Conservation (phyloP, 1,139 yeast species). For the Candida tetrigidarum region DNA sequence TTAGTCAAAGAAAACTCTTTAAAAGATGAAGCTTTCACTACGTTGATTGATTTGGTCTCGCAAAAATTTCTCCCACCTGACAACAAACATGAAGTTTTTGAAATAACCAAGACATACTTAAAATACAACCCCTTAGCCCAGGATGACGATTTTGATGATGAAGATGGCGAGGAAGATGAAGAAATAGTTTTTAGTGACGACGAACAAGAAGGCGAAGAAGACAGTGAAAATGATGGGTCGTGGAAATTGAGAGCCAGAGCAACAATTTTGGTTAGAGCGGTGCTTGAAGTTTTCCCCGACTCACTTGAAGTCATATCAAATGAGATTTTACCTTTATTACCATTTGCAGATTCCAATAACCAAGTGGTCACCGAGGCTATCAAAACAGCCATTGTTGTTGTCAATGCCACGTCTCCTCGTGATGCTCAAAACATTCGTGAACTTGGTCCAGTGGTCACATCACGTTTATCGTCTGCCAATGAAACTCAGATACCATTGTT, state of each 20-base stretch:
- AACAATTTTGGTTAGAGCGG: conserved; percentile 44
- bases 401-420: conserved; percentile 24
- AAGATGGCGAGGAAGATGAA: conserved; percentile 48
- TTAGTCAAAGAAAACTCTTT: conserved; percentile 36
- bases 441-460: conserved; percentile 19
- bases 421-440: conserved; percentile 16
- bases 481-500: conserved; percentile 27
- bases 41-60: conserved; percentile 36
- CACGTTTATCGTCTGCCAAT: conserved; percentile 19
- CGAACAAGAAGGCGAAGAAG: conserved; percentile 34
- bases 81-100: conserved; percentile 10
- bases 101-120: conserved; percentile 42
- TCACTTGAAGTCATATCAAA: conserved; percentile 12
- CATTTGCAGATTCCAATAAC: conserved; percentile 42
- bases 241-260: conserved; percentile 72
- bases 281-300: conserved; percentile 42
- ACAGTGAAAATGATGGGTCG: conserved; percentile 57
- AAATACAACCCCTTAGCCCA: conserved; percentile 60
- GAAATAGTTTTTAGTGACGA: conserved; percentile 46
- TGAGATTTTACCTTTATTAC: conserved; percentile 14
- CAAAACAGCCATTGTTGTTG: conserved; percentile 32
- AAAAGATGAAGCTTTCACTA: conserved; percentile 52
- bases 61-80: conserved; percentile 18
- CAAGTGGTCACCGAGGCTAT: conserved; percentile 45
- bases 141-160: conserved; percentile 42